Percentiles rank a stretch among this genome's conserved stretches.
Conservation (phyloP, 1,284 basidiomycete genomes). For the Apiotrichum gracile region DNA sequence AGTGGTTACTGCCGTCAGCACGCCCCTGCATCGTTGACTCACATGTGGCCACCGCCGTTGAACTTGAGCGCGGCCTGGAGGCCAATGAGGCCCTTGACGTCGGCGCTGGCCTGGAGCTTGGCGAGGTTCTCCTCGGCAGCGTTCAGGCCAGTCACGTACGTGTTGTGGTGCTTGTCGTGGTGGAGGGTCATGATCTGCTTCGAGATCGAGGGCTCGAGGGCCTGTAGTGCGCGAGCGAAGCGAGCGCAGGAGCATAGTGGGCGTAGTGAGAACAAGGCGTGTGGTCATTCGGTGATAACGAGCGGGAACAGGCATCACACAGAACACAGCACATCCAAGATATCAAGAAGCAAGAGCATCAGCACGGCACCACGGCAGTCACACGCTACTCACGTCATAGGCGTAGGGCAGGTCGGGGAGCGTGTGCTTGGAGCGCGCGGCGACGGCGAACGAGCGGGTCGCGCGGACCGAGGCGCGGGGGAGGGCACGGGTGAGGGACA, state of each 20-base stretch:
- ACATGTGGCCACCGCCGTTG: conserved; percentile 73
- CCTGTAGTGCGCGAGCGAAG: conserved; percentile 23
- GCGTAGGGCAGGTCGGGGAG: conserved; percentile 84
- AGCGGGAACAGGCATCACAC: background rate
- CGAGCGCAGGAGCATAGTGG: conserved; percentile 1
- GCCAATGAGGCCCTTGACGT: conserved; percentile 71
- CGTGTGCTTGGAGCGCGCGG: conserved; percentile 37
- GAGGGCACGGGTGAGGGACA: conserved; percentile 14
- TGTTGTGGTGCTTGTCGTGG: conserved; percentile 93
- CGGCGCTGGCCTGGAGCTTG: conserved; percentile 52
- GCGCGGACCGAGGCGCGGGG: conserved; percentile 12
- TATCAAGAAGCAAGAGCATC: background rate
- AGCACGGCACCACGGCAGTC: background rate
- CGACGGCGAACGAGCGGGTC: conserved; percentile 11
- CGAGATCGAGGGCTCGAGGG: conserved; percentile 55
- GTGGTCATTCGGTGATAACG: no score
- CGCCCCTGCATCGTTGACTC: no score
- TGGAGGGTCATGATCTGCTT: conserved; percentile 85
- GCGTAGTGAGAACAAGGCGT: background rate
- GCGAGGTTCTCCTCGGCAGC: conserved; percentile 80
- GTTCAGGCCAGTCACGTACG: conserved; percentile 86
- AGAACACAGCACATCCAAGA: background rate
- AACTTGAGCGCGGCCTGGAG: conserved; percentile 83
- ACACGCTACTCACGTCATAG: conserved; percentile 62
- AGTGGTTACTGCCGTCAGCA: conserved; percentile 45